phyloP scores from a whole-genome alignment of 2,329 filamentous ascomycete species.

The Alternaria longipes region DNA sequence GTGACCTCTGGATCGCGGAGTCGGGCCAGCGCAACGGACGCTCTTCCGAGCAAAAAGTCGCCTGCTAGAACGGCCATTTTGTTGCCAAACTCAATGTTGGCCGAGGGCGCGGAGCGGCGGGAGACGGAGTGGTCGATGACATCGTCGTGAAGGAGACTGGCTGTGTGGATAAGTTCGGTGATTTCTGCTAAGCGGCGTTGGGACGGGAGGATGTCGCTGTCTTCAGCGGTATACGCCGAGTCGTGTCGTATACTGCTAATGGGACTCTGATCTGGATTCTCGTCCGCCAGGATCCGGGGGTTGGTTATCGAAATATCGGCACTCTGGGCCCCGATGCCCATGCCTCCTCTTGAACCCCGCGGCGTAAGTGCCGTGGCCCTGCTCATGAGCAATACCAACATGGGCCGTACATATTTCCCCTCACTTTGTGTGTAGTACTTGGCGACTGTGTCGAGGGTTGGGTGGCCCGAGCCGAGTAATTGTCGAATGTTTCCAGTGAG shows the following conservation, averaged over 20 bases:
- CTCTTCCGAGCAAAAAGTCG: slow-evolving; percentile 93
- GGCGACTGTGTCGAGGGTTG: slow-evolving; percentile 89
- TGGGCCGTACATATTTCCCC: slow-evolving; percentile 94
- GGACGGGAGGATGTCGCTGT: slow-evolving; percentile 83
- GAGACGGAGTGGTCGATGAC: slow-evolving; percentile 94
- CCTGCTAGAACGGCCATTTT: slow-evolving; percentile 98
- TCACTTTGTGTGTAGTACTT: slow-evolving; percentile 98
- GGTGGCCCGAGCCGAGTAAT: slow-evolving; percentile 92
- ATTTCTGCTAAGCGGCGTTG: slow-evolving; percentile 95
- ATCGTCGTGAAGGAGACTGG: slow-evolving; percentile 95
- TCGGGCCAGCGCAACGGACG: slow-evolving; percentile 90
- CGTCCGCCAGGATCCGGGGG: slow-evolving; percentile 74
- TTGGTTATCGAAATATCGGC: slow-evolving; percentile 70
- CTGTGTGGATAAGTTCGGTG: slow-evolving; percentile 95
- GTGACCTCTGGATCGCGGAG: slow-evolving; percentile 93
- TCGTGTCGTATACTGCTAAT: slow-evolving; percentile 63
- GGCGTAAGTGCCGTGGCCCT: slow-evolving; percentile 86
- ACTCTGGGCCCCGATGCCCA: slow-evolving; percentile 34
- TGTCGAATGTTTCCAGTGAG: slow-evolving; percentile 92
- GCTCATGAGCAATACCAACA: slow-evolving; percentile 96
- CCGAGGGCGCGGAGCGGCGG: slow-evolving; percentile 83
- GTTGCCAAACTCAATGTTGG: slow-evolving; percentile 96
- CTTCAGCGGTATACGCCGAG: slow-evolving; percentile 55
- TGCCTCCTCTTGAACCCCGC: slow-evolving; percentile 53
- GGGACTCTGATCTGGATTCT: slow-evolving; percentile 69